Evolutionary conservation across 2,329 filamentous ascomycete species (phyloP).

Genomic region (Paracoccidioides lutzii): DNA sequence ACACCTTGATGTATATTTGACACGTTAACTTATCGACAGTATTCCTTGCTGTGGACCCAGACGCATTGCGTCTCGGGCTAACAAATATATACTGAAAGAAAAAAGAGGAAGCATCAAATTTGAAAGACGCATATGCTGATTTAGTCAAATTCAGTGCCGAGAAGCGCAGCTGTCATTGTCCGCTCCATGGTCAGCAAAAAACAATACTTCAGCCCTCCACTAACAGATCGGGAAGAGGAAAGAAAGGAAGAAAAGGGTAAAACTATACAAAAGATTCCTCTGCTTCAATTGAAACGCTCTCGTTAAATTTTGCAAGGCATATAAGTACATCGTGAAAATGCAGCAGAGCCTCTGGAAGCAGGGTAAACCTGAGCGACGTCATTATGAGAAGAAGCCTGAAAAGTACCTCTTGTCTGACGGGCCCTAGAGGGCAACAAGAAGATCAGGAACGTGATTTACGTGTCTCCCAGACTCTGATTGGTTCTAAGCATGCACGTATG

Average conservation of each 20-base stretch:
- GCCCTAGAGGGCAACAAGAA: not conserved
- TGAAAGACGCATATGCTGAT: constrained; percentile 50
- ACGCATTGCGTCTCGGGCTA: constrained; percentile 16
- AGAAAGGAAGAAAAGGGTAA: not conserved
- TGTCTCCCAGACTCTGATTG: not conserved
- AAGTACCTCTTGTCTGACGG: not conserved
- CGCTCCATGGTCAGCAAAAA: constrained; percentile 6
- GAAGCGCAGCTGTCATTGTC: constrained; percentile 39
- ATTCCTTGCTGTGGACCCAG: constrained; percentile 10
- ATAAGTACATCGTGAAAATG: constrained; percentile 46
- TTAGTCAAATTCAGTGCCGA: constrained; percentile 51
- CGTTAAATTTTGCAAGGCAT: constrained; percentile 52
- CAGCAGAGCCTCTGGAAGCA: constrained; percentile 43
- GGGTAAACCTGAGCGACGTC: constrained; percentile 37
- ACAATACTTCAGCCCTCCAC: not conserved
- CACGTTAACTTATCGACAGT: constrained; percentile 43
- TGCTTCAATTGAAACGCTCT: constrained; percentile 50
- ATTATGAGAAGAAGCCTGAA: not conserved
- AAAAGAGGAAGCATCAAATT: constrained; percentile 41
- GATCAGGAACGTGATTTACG: not conserved
- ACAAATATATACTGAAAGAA: constrained; percentile 47
- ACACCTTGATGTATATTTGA: constrained; percentile 45
- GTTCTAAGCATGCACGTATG: not conserved
- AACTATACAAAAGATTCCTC: constrained; percentile 40
- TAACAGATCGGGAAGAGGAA: not conserved